phyloP scores from a whole-genome alignment of 2,329 filamentous ascomycete species.

The Fusarium praegraminearum region DNA sequence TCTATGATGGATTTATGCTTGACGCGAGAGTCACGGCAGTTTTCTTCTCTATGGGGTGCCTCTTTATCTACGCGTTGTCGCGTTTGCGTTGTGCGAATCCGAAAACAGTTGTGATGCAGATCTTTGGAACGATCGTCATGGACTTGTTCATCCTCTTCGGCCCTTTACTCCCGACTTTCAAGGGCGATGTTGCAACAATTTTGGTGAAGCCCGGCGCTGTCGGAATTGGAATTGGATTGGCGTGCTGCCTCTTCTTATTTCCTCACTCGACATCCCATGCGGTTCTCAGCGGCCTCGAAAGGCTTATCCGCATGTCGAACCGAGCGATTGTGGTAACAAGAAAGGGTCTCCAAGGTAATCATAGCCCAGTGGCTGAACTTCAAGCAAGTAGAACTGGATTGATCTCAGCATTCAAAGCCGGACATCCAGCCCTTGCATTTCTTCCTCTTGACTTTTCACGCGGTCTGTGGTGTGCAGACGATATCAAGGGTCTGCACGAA shows the following conservation, averaged over 20 bases:
- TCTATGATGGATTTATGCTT: constrained; percentile 61
- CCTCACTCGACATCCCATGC: constrained; percentile 62
- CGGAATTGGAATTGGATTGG: constrained; percentile 59
- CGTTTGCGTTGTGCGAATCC: constrained; percentile 59
- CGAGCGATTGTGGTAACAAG: constrained; percentile 50
- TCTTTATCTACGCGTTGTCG: constrained; percentile 59
- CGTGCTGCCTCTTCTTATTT: constrained; percentile 60
- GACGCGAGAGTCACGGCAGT: constrained; percentile 59
- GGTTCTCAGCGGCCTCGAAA: constrained; percentile 53
- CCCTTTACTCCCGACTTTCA: constrained; percentile 51
- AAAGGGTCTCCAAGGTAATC: constrained; percentile 35
- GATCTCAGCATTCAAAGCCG: constrained; percentile 53
- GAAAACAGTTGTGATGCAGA: constrained; percentile 58
- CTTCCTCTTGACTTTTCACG: constrained; percentile 61
- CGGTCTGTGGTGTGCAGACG: constrained; percentile 59
- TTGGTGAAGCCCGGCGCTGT: constrained; percentile 61
- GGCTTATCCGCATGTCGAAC: constrained; percentile 50
- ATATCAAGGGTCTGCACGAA: constrained; percentile 55
- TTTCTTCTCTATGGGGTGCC: constrained; percentile 54
- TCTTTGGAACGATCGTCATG: constrained; percentile 61
- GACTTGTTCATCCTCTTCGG: constrained; percentile 60
- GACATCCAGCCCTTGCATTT: constrained; percentile 57
- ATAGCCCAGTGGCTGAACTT: constrained; percentile 47
- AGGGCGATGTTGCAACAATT: constrained; percentile 42
- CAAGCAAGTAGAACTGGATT: constrained; percentile 46